These are phyloP conservation scores for Diddensiella caesifluorescens DNA, from an alignment of 805 yeast genomes.

Conservation along the genomic window DNA sequence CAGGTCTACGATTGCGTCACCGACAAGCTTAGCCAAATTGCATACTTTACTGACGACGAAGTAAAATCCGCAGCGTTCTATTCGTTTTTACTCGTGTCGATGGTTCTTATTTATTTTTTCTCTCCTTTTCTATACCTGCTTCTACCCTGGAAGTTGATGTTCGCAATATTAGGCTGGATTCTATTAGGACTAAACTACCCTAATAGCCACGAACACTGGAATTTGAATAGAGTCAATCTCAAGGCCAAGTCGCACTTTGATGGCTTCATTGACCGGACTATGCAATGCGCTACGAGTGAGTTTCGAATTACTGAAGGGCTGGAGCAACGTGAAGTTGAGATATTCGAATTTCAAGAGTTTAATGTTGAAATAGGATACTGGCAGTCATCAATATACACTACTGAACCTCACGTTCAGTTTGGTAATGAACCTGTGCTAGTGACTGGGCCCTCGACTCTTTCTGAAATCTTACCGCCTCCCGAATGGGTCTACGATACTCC, in stretches of 20 bases:
- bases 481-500: constrained; percentile 29
- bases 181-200: background rate
- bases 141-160: constrained; percentile 36
- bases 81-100: constrained; percentile 33
- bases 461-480: constrained; percentile 21
- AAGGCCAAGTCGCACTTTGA: too few species aligned
- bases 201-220: background rate
- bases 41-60: constrained; percentile 54
- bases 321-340: constrained; percentile 50
- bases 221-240: too few species aligned
- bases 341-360: constrained; percentile 35
- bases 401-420: constrained; percentile 13
- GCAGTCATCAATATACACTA: constrained; percentile 14
- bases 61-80: constrained; percentile 50
- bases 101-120: constrained; percentile 27
- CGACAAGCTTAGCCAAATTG: constrained; percentile 47
- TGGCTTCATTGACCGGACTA: too few species aligned
- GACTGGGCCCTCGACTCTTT: constrained; percentile 8
- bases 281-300: too few species aligned
- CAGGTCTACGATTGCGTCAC: constrained; percentile 53
- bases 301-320: constrained; percentile 38
- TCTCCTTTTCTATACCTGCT: constrained; percentile 27
- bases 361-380: constrained; percentile 26
- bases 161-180: constrained; percentile 47
- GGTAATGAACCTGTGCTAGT: constrained; percentile 5